Evolutionary conservation across 768 basidiomycete genomes (phyloP), one percentile per base, ranked within the genome.

Genomic region (Boletus barrowsii): DNA sequence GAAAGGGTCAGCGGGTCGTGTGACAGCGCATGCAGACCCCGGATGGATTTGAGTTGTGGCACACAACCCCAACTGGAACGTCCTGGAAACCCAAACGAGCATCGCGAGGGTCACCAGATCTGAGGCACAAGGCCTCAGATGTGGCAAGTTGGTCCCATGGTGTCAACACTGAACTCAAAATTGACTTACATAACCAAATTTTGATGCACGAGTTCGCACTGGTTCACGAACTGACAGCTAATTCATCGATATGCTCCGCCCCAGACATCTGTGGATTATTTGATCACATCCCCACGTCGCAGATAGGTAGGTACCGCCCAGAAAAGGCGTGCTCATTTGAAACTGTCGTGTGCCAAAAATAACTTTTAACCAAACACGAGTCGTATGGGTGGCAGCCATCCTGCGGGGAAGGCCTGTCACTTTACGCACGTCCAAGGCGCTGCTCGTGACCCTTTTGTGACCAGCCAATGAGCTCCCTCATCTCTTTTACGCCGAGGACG

Each of bases 401-500:
- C 47, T 54, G 48, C 42, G 50, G 57, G 41, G 30, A 53, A 44
- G 43, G 3, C 36, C 29, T 51, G 55, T 54, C 54, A 45, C 26
- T 30, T 52, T 49, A 68, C 54, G 59, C 59, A 47, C 54, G 46
- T 37, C 47, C 56, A 36, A 49, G 47, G 52, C 39, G 61, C 62
- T 59, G 50, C 39, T 51, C 54, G 46, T 63, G 52, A 32, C 69
- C 72, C 61, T 72, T 74, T 55, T 68, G 54, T 22, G 67, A 60
- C 87, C 88, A 89, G 14, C 87, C 89, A 60, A 92, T 80, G 45
- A 93, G 70, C 62, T 83, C 77, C 57, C 87, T 79, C 87, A 96
- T 95, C 60, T 77, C 75, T 53, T 66, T 68, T 52, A 93, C 90
- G 10, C 79, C 86, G 29, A 93, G 74, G 20, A 86, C 81, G 41